These are phyloP conservation scores for Lathyrus oleraceus DNA, from an alignment of 306 rosid genomes.

Conservation along the genomic window DNA sequence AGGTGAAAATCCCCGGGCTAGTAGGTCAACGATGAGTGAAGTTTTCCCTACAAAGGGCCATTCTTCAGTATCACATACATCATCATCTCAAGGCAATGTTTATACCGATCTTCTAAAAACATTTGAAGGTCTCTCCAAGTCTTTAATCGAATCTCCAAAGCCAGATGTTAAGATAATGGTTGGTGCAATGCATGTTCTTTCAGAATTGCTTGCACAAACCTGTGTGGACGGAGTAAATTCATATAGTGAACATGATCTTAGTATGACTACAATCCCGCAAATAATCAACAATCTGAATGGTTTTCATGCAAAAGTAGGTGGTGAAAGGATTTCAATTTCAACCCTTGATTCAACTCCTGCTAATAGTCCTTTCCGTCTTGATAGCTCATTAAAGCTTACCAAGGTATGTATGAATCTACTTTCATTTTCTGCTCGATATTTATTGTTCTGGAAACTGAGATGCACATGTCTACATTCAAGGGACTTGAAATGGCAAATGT, in stretches of 20 bases:
- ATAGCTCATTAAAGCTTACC: constrained; percentile 41
- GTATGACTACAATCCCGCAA: constrained; percentile 41
- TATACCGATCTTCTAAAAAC: constrained; percentile 38
- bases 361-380: constrained; percentile 36
- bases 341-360: constrained; percentile 35
- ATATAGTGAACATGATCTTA: constrained; percentile 38
- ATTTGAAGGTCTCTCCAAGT: constrained; percentile 45
- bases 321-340: constrained; percentile 40
- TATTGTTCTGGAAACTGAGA: constrained; percentile 35
- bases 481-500: constrained; percentile 42
- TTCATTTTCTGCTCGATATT: constrained; percentile 7
- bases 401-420: constrained; percentile 47
- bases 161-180: constrained; percentile 45
- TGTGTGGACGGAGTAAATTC: constrained; percentile 39
- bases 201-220: constrained; percentile 56
- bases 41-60: constrained; percentile 28
- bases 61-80: constrained; percentile 27
- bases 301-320: constrained; percentile 37
- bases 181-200: constrained; percentile 53
- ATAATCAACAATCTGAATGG: constrained; percentile 53
- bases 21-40: constrained; percentile 23
- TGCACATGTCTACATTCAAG: constrained; percentile 41
- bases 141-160: constrained; percentile 47
- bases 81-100: constrained; percentile 36
- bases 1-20: constrained; percentile 31